Evolutionary conservation across 2,329 filamentous ascomycete genomes (phyloP).

Genomic region (Penicillium sp.): DNA sequence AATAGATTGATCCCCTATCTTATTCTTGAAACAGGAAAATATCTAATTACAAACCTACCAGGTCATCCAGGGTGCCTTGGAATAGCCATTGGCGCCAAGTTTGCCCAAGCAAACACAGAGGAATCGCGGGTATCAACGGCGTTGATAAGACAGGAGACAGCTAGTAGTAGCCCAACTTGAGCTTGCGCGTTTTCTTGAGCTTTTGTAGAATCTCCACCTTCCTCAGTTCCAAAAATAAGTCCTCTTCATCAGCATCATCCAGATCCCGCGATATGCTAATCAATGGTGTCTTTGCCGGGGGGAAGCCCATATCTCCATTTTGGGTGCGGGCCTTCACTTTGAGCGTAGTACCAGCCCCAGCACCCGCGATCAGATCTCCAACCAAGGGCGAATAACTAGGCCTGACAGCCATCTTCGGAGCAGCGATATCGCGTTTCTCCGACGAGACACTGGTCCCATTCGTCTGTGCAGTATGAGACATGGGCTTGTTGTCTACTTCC

Average conservation of each 20-base stretch:
- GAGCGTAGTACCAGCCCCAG: conserved; percentile 1
- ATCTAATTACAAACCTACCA: too few species aligned
- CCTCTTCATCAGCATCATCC: conserved; percentile 37
- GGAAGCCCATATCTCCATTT: conserved; percentile 17
- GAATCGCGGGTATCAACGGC: too few species aligned
- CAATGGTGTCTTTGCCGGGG: conserved; percentile 15
- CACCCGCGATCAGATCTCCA: conserved; percentile 12
- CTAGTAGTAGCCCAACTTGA: conserved; percentile 19
- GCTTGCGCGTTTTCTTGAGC: conserved; percentile 32
- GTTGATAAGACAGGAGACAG: too few species aligned
- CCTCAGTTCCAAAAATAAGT: conserved; percentile 35
- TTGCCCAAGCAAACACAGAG: too few species aligned
- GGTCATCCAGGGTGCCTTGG: too few species aligned
- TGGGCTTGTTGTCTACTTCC: background rate
- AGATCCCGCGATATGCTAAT: conserved; percentile 28
- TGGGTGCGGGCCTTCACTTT: conserved; percentile 11
- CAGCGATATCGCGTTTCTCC: background rate
- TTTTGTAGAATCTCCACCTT: conserved; percentile 37
- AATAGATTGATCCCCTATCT: too few species aligned
- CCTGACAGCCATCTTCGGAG: background rate
- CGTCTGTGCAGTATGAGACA: background rate
- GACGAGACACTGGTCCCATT: background rate
- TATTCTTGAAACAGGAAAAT: too few species aligned
- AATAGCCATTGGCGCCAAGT: too few species aligned
- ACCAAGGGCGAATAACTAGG: background rate